Percentiles rank a stretch among this genome's conserved stretches.
Evolutionary conservation across 2,329 filamentous ascomycete species (phyloP).

Genomic region (Neodidymelliopsis sp.): DNA sequence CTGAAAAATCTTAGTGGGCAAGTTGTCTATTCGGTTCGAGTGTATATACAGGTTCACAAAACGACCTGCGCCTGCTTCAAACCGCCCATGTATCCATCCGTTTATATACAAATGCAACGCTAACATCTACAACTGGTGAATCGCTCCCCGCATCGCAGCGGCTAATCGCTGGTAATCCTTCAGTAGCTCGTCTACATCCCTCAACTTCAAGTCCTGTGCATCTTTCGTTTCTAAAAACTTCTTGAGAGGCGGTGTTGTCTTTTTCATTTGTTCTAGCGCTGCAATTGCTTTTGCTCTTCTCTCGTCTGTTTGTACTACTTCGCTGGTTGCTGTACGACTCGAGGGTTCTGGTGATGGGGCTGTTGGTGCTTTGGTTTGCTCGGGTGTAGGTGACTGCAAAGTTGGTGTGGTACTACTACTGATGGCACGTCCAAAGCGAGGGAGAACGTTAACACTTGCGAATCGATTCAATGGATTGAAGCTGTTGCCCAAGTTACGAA

Average conservation of each 20-base stretch:
- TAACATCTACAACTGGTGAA: slow-evolving; percentile 38
- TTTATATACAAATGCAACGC: slow-evolving; percentile 4
- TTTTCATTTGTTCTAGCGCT: slow-evolving; percentile 54
- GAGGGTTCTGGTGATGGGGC: slow-evolving; percentile 30
- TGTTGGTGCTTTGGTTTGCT: slow-evolving; percentile 38
- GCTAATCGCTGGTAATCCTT: slow-evolving; percentile 56
- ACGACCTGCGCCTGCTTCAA: neutral
- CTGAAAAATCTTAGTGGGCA: too few species aligned
- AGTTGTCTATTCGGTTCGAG: neutral
- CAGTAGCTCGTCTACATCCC: slow-evolving; percentile 57
- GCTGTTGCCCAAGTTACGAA: slow-evolving; percentile 80
- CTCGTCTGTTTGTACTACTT: slow-evolving; percentile 33
- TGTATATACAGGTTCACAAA: neutral
- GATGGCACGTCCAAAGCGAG: slow-evolving; percentile 72
- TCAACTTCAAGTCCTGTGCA: slow-evolving; percentile 55
- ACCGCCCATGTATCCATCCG: neutral
- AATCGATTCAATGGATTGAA: slow-evolving; percentile 85
- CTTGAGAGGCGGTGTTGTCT: slow-evolving; percentile 56
- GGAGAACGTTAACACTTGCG: slow-evolving; percentile 75
- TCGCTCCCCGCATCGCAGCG: slow-evolving; percentile 52
- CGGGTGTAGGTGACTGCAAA: slow-evolving; percentile 49
- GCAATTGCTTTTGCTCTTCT: slow-evolving; percentile 52
- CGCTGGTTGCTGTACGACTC: slow-evolving; percentile 29
- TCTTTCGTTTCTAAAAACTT: slow-evolving; percentile 57
- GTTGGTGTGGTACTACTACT: slow-evolving; percentile 51